Percentiles rank a stretch among this genome's conserved stretches.
These are phyloP conservation scores for Coffea eugenioides DNA, from an alignment of 257 asterid genomes.

Conservation along the genomic window DNA sequence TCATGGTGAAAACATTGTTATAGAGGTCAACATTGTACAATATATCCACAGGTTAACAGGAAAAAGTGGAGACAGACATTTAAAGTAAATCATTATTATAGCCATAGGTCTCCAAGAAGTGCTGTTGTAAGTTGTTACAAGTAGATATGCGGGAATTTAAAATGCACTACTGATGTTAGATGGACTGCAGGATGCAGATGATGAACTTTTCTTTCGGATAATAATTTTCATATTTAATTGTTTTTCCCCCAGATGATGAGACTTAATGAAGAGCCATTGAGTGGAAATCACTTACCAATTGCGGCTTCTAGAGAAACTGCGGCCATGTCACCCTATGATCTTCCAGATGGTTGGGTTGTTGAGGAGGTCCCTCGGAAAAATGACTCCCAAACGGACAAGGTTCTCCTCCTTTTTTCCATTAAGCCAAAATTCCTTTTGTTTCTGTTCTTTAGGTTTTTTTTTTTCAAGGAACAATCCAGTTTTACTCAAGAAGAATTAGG, in stretches of 20 bases:
- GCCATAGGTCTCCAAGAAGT: neutral
- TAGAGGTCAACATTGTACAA: neutral
- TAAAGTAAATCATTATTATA: neutral
- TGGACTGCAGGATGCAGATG: constrained; percentile 4
- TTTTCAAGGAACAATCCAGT: neutral
- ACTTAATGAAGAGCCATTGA: constrained; percentile 31
- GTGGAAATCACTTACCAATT: constrained; percentile 30
- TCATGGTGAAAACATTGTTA: neutral
- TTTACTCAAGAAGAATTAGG: neutral
- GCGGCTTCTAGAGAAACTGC: constrained; percentile 29
- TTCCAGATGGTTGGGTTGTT: constrained; percentile 86
- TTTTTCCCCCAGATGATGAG: constrained; percentile 34
- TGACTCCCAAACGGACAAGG: constrained; percentile 42
- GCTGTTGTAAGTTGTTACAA: neutral
- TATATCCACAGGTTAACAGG: neutral
- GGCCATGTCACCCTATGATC: constrained; percentile 27
- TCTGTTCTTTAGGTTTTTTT: neutral
- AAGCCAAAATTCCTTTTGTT: neutral
- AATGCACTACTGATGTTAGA: neutral
- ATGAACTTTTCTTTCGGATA: neutral
- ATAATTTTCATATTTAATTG: neutral
- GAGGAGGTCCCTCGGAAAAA: constrained; percentile 62
- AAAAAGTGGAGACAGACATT: neutral
- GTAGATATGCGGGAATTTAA: neutral
- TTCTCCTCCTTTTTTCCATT: constrained; percentile 22